Evolutionary conservation across 441 rosid species (phyloP), one percentile per base, ranked within the genome.

Genomic region (Euphorbia schlechtendalii): DNA sequence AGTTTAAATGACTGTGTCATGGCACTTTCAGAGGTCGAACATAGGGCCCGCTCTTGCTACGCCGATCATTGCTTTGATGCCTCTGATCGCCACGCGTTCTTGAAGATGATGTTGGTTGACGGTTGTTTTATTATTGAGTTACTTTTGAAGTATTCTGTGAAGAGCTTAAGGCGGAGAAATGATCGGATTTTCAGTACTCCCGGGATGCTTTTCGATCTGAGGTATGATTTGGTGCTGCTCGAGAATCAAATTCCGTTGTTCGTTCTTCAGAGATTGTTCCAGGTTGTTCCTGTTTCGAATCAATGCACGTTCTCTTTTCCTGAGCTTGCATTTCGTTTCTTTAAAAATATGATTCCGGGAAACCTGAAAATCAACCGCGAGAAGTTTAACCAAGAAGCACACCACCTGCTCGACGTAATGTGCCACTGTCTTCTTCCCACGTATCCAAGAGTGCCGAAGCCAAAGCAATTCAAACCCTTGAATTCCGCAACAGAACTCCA

Each of bases 261-360:
- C n/a, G n/a, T n/a, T n/a, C 79, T 86, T 56, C 82, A 77, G 53
- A 28, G 79, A 12, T 15, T 86, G 32, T 82, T 77, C 24, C 70
- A 78, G 53, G 69, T 79, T 1, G 76, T 73, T 3, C 81, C 81
- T 1, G 51, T 77, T 22, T 77, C 14, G n/a, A n/a, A n/a, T n/a
- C n/a, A n/a, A n/a, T n/a, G n/a, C n/a, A n/a, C n/a, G n/a, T n/a
- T n/a, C n/a, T 57, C 84, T 5, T 73, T 86, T 12, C 55, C 80
- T 0, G 81, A 78, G 49, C 82, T 83, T 3, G 79, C 82, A 15
- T 80, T n/a, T n/a, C n/a, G n/a, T n/a, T n/a, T n/a, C n/a, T n/a
- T n/a, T n/a, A n/a, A n/a, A n/a, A n/a, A n/a, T 80, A 74, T 86
- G 83, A 73, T 85, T 55, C 88, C 84, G 0, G 86, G 87, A 9